phyloP scores from a whole-genome alignment of 2,329 filamentous ascomycete species.

The Catunica adiposa region DNA sequence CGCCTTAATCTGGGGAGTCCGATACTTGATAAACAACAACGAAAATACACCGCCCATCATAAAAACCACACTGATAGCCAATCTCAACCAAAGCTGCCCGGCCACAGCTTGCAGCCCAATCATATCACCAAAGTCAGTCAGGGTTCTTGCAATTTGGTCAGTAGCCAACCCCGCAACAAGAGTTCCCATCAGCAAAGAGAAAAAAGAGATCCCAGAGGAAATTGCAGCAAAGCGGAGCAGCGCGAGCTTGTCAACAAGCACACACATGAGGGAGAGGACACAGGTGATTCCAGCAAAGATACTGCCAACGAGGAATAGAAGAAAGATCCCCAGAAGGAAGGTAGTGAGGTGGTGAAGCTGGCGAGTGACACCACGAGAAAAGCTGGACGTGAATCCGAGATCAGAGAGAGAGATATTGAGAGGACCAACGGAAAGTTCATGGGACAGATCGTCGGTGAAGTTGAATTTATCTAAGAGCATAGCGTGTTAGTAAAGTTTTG shows the following conservation, averaged over 20 bases:
- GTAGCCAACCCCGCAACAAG: slow-evolving; percentile 27
- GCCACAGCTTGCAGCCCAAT: slow-evolving; percentile 28
- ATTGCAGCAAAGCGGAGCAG: slow-evolving; percentile 21
- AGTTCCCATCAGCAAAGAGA: slow-evolving; percentile 26
- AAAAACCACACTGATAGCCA: slow-evolving; percentile 32
- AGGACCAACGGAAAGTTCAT: slow-evolving; percentile 29
- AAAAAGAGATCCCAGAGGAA: slow-evolving; percentile 22
- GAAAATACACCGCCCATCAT: slow-evolving; percentile 21
- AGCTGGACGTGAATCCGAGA: slow-evolving; percentile 26
- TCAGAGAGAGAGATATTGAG: slow-evolving; percentile 29
- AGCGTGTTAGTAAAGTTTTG: too few relatives aligned
- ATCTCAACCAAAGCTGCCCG: slow-evolving; percentile 28
- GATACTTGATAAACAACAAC: slow-evolving; percentile 19
- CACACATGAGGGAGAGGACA: slow-evolving; percentile 20
- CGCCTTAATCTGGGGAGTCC: slow-evolving; percentile 10
- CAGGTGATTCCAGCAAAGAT: slow-evolving; percentile 26
- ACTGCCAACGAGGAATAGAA: slow-evolving; percentile 31
- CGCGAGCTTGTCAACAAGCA: neutral
- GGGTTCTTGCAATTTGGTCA: slow-evolving; percentile 25
- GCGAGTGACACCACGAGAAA: slow-evolving; percentile 24
- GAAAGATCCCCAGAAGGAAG: slow-evolving; percentile 31
- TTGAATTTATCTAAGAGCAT: slow-evolving; percentile 25
- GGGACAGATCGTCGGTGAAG: slow-evolving; percentile 30
- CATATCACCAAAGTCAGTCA: slow-evolving; percentile 28
- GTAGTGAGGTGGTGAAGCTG: slow-evolving; percentile 34